phyloP scores from a whole-genome alignment of 129 eudicot species.

The Sambucus nigra region DNA sequence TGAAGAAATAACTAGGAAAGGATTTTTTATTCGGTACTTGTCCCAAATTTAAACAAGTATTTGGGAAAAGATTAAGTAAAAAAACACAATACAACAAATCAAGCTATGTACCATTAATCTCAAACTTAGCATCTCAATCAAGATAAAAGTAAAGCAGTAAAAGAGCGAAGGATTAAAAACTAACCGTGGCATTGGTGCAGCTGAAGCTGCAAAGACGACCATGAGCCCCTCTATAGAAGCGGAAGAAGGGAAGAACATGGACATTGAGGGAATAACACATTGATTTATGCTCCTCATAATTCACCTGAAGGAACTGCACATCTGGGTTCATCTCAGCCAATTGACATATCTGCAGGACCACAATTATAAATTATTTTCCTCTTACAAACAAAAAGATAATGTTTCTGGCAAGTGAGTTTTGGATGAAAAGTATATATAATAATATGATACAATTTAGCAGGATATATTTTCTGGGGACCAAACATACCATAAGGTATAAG shows the following conservation, averaged over 20 bases:
- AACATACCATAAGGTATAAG: too few relatives aligned
- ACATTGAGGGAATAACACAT: conserved; percentile 72
- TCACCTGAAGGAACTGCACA: conserved; percentile 64
- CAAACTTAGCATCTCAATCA: neutral
- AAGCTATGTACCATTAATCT: too few relatives aligned
- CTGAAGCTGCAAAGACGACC: conserved; percentile 87
- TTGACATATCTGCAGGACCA: conserved; percentile 56
- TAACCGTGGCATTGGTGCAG: conserved; percentile 87
- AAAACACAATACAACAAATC: too few relatives aligned
- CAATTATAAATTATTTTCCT: neutral
- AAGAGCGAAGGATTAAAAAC: conserved; percentile 14
- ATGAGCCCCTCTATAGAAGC: conserved; percentile 69
- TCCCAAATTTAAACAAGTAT: too few relatives aligned
- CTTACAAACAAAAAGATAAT: neutral
- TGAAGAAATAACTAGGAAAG: too few relatives aligned
- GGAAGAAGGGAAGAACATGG: conserved; percentile 80
- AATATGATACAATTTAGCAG: too few relatives aligned
- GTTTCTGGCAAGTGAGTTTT: too few relatives aligned
- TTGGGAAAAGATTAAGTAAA: too few relatives aligned
- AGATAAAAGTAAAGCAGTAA: neutral
- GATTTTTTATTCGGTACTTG: too few relatives aligned
- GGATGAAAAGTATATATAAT: too few relatives aligned
- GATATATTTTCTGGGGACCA: too few relatives aligned
- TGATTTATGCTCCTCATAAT: conserved; percentile 67
- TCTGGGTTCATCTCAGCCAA: conserved; percentile 78